Percentiles rank a stretch among this genome's conserved stretches.
phyloP scores from a whole-genome alignment of 1,284 basidiomycete genomes.

The Apiotrichum laibachii region DNA sequence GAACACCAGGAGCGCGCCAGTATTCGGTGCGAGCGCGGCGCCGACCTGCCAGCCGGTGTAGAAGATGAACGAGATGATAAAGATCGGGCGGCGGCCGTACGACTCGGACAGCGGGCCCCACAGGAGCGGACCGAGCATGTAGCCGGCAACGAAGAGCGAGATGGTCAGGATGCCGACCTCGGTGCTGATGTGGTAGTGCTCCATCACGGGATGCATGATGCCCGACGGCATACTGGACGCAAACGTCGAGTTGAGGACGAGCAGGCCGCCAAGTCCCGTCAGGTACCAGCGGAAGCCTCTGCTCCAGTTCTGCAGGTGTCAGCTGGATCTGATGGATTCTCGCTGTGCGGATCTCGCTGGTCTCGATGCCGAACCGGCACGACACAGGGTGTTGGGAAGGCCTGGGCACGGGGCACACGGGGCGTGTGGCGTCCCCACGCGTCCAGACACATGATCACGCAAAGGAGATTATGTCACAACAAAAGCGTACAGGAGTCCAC shows the following conservation, averaged over 20 bases:
- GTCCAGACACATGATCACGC: too few relatives aligned
- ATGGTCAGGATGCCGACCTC: slow-evolving; percentile 57
- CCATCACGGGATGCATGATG: slow-evolving; percentile 50
- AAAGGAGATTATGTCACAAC: too few relatives aligned
- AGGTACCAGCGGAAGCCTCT: slow-evolving; percentile 62
- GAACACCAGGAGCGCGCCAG: slow-evolving; percentile 62
- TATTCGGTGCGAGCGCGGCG: slow-evolving; percentile 63
- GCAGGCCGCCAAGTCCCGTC: slow-evolving; percentile 60
- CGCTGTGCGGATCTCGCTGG: background rate
- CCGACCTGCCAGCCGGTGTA: slow-evolving; percentile 62
- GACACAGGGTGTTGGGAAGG: too few relatives aligned
- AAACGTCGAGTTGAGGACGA: slow-evolving; percentile 65
- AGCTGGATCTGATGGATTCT: background rate
- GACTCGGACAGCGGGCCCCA: slow-evolving; percentile 59
- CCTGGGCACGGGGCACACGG: too few relatives aligned
- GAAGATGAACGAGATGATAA: slow-evolving; percentile 64
- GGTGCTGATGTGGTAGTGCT: slow-evolving; percentile 58
- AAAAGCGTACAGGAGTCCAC: too few relatives aligned
- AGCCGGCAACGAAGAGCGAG: slow-evolving; percentile 52
- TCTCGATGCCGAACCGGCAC: too few relatives aligned
- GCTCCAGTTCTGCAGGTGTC: slow-evolving; percentile 59
- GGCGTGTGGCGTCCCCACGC: too few relatives aligned
- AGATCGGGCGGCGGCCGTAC: slow-evolving; percentile 61
- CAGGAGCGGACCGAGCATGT: slow-evolving; percentile 63
- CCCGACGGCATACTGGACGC: slow-evolving; percentile 49